Percentiles rank a stretch among this genome's conserved stretches.
Evolutionary conservation across 176 grass and related monocot species (phyloP).

Genomic region (maize (Zea mays)): DNA sequence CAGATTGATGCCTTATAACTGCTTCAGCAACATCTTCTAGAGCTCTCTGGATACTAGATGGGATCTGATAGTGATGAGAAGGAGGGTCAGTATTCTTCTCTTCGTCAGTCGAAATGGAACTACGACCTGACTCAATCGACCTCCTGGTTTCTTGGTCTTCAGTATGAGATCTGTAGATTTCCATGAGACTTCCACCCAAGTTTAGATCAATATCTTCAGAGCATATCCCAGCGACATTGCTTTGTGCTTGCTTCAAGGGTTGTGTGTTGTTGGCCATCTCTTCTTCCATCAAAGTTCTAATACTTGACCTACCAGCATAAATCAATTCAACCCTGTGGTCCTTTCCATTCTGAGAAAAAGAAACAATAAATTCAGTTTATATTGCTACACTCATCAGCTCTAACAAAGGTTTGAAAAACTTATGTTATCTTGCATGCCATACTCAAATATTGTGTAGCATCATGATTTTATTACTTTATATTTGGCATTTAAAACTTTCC

Average conservation of each 20-base stretch:
- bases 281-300: too few species aligned
- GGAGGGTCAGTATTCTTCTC: too few species aligned
- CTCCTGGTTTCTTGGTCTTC: too few species aligned
- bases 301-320: neutral
- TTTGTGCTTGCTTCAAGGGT: too few species aligned
- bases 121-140: too few species aligned
- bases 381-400: neutral
- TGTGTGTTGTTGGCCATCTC: too few species aligned
- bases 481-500: neutral
- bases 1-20: conserved; percentile 57
- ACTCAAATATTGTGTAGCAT: conserved; percentile 4
- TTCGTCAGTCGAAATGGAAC: too few species aligned
- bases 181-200: too few species aligned
- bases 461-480: neutral
- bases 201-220: too few species aligned
- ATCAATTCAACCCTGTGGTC: conserved; percentile 26
- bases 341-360: conserved; percentile 59
- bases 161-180: too few species aligned
- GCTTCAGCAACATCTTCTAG: conserved; percentile 62
- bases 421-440: neutral
- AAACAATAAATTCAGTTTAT: neutral
- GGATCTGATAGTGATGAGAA: too few species aligned
- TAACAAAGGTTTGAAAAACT: neutral
- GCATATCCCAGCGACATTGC: too few species aligned
- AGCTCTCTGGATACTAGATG: conserved; percentile 62